Base-by-base conservation (phyloP, 2,329 filamentous ascomycete species). In the Dichotomopilus funicola region DNA sequence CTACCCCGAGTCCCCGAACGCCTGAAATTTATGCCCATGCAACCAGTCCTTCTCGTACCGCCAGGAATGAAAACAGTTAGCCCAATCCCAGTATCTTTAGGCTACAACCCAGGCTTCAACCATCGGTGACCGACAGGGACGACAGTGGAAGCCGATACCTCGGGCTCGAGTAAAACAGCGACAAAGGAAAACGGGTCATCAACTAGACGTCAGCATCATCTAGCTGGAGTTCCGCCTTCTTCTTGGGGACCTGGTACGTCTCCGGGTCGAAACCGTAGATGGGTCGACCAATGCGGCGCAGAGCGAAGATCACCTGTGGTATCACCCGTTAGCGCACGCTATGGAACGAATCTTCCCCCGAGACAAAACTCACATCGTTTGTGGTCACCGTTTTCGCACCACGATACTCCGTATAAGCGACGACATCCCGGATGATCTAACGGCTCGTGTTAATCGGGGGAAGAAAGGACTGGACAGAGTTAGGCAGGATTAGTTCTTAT, bases 341-440 rank as follows among this genome's bases (percentile, higher is more conserved):
- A 27, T 27, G 19, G 4, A 4, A 9, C 27, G 31, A 44, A 27
- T 12, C 31, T 34, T 10, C 12, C 33, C n/a, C 9, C 12, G 5
- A 6, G 33, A 12, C 33, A 12, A 11, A 10, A 71, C 77, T 66
- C 64, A 86, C 85, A 61, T 89, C 86, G 0, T 73, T 68, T 0
- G 82, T 73, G 0, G 82, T 86, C 0, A 88, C 74, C 0, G 86
- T 89, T 68, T 87, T 87, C 0, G 78, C 71, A 0, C 73, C 68
- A 0, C 77, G 66, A 49, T 86, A 72, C 8, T 87, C 83, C 0
- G 76, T 71, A 31, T 79, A 82, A 0, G 70, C 67, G 0, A 78
- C 72, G 5, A 75, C 78, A 42, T 80, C 74, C 0, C 62, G 60
- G 0, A 87, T 63, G 1, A 86, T 77, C 82, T 85, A 52, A 3